Conservation (phyloP, 2,329 filamentous ascomycete genomes). For the Pseudogymnoascus sp. region DNA sequence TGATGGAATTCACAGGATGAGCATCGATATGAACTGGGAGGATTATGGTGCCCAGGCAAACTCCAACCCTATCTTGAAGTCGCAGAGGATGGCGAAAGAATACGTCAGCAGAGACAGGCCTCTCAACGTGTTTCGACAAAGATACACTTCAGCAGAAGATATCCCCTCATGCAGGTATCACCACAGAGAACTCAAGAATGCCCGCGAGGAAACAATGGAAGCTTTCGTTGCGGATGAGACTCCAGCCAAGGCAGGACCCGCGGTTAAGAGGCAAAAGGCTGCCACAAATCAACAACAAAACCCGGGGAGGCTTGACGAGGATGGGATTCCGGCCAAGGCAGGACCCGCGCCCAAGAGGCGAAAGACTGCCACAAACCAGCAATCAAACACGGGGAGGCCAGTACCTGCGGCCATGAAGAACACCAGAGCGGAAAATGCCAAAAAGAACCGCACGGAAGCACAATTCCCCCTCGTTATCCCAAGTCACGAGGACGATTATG, state of each 20-base stretch:
- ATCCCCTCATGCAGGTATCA: background rate
- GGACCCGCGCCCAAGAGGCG: background rate
- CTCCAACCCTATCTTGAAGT: background rate
- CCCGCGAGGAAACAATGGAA: background rate
- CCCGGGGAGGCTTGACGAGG: background rate
- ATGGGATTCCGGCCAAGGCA: background rate
- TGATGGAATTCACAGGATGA: background rate
- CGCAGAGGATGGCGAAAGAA: background rate
- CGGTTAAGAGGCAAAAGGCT: background rate
- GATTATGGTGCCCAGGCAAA: background rate
- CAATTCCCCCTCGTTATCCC: background rate
- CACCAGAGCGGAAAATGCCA: background rate
- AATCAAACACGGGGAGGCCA: background rate
- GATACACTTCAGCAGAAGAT: background rate
- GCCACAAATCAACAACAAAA: background rate
- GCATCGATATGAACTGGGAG: background rate
- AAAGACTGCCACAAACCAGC: background rate
- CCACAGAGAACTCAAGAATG: background rate
- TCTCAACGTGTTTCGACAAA: background rate
- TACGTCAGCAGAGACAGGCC: background rate
- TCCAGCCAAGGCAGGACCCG: background rate
- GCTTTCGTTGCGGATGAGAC: background rate
- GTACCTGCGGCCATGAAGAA: background rate
- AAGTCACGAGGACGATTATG: background rate
- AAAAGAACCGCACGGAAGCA: background rate